Evolutionary conservation across 495 filamentous ascomycete species (phyloP).

Genomic region (Penicillium cinerascens): DNA sequence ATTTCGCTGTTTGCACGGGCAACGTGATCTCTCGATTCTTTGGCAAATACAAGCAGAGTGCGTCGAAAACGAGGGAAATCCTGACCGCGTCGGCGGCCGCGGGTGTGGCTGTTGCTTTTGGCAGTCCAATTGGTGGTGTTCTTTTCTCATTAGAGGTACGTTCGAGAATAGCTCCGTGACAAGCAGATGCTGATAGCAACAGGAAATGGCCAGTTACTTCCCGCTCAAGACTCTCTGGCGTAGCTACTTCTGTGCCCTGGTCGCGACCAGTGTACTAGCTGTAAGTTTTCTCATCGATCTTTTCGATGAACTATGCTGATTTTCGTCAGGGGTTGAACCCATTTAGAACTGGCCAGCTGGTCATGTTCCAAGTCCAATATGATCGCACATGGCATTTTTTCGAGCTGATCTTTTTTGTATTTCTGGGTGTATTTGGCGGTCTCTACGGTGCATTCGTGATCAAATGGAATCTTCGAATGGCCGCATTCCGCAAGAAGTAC

Average conservation of each 20-base stretch:
- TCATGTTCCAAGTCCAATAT: constrained; percentile 98
- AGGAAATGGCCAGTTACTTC: constrained; percentile 98
- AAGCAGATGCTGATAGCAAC: constrained; percentile 13
- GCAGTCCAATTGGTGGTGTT: constrained; percentile 94
- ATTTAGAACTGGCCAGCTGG: constrained; percentile 94
- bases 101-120: constrained; percentile 94
- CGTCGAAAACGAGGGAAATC: constrained; percentile 92
- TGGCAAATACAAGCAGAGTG: constrained; percentile 87
- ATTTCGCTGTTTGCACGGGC: constrained; percentile 96
- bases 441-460: constrained; percentile 97
- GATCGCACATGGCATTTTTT: constrained; percentile 98
- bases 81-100: constrained; percentile 91
- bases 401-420: constrained; percentile 87
- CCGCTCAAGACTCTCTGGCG: constrained; percentile 97
- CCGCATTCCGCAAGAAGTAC: constrained; percentile 94
- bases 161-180: neutral
- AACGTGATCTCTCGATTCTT: constrained; percentile 96
- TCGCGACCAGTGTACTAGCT: constrained; percentile 89
- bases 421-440: constrained; percentile 90
- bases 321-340: constrained; percentile 77
- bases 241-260: constrained; percentile 95
- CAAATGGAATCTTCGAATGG: constrained; percentile 92
- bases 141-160: constrained; percentile 85
- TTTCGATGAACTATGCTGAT: constrained; percentile 2
- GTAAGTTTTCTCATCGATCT: constrained; percentile 35